A percentile compares a stretch with the other conserved stretches of the same genome.
These are phyloP conservation scores for Beauveria caledonica DNA, from an alignment of 2,329 filamentous ascomycete species.

Conservation along the genomic window DNA sequence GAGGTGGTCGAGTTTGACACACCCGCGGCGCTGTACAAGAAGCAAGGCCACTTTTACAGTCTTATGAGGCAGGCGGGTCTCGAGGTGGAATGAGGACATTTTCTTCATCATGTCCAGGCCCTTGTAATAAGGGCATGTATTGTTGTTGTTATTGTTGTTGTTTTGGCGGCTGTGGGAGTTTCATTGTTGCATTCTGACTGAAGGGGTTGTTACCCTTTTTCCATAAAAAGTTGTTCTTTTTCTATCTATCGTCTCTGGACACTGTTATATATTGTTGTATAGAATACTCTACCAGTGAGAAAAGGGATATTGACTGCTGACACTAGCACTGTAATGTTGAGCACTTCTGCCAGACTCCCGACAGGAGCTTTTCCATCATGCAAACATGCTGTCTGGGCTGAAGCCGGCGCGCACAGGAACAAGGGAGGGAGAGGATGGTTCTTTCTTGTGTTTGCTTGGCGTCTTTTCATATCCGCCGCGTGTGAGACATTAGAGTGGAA, in stretches of 20 bases:
- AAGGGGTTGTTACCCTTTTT: background rate
- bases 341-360: background rate
- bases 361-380: background rate
- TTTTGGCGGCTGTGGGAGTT: background rate
- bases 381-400: background rate
- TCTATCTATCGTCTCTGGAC: background rate
- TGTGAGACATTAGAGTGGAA: background rate
- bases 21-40: slow-evolving; percentile 66
- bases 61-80: slow-evolving; percentile 88
- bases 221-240: background rate
- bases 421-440: background rate
- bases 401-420: background rate
- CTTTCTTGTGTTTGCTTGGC: too few species aligned
- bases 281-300: background rate
- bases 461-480: too few species aligned
- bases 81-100: slow-evolving; percentile 30
- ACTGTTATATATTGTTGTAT: background rate
- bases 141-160: background rate
- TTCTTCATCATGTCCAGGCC: too few species aligned
- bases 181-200: background rate
- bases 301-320: too few species aligned
- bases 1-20: slow-evolving; percentile 89
- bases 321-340: background rate
- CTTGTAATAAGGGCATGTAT: background rate
- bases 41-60: slow-evolving; percentile 74